Base-by-base conservation (phyloP, 352 stramenopile species). In the Pythium apleroticum region DNA sequence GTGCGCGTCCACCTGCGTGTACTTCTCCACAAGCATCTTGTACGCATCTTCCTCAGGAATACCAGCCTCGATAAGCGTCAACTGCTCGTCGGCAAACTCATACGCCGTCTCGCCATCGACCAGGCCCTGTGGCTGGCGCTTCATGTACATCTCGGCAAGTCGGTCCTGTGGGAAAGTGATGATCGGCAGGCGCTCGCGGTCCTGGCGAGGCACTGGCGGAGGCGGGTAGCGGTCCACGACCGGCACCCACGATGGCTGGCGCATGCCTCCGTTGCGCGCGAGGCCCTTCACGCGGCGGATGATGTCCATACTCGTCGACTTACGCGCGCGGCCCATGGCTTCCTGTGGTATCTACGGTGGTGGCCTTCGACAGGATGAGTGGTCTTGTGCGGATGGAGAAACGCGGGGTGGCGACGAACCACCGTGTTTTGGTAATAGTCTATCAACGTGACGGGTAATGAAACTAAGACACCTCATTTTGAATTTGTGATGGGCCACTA, bases 91-190 rank as follows among this genome's bases (percentile, higher is more conserved):
- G 4, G 86, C 86, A 66, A 95, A 95, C 65, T 95, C 86, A 74
- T 92, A 93, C 43, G 86, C 86, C 11, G 86, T 95, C 72, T 93
- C 84, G 60, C 72, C 72, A 66, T 95, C 86, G 35, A 88, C 76
- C 28, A 90, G 65, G 37, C 81, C 84, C 28, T 87, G 71, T 61
- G 81, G 80, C 64, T 78, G 73, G 62, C 80, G 72, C 69, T 86
- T 86, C 75, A 92, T 84, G 71, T 95, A 95, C 31, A 95, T 68
- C 61, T 91, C 82, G 17, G 86, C 86, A 48, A 95, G 75, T 60
- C 86, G 82, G 71, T 95, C 86, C 73, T 95, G 86, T 27, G 86
- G 86, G 73, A 95, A 95, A 73, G 73, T 86, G 73, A 95, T 90
- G 45, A 88, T 69, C 45, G 84, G 86, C 27, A 93, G 48, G 61